Base-by-base conservation (phyloP, 495 filamentous ascomycete species). In the Recurvomyces mirabilis region DNA sequence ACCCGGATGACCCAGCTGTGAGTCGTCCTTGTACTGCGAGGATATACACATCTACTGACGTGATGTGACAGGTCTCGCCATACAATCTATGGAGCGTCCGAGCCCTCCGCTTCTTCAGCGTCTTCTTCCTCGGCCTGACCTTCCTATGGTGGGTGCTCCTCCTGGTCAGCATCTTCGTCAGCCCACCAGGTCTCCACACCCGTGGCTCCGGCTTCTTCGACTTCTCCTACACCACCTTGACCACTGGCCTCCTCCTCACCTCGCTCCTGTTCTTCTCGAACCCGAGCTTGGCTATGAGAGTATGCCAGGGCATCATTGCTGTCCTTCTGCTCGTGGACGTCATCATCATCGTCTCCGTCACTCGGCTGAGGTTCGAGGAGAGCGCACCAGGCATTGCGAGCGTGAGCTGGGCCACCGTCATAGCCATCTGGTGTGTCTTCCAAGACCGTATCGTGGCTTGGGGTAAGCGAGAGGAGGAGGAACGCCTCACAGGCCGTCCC, bases 11-110 rank as follows among this genome's bases (percentile, higher is more conserved):
- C 62, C 91, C 89, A 39, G 88, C 88, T 41, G 91, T 87, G 68
- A 61, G 75, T 55, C 11, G 17, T 26, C 38, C 2, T 5, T 26
- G 33, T 5, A 3, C 4, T 11, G 35, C 19, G 13, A 39, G 19
- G 2, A 40, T 13, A 41, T 26, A 29, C 20, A 11, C 20, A 17
- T 20, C 22, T 21, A 4, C 29, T 40, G 39, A 38, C 26, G 9
- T 43, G n/a, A 13, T 2, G n/a, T 3, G 23, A 11, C 30, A 88
- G 82, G 82, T 96, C 23, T 87, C 91, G 1, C 91, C 91, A 0
- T 94, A 94, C 66, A 98, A 98, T 57, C 77, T 95, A 40, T 93
- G 83, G 77, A 82, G 76, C 48, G 82, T 98, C 28, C 78, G 91
- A 22, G 70, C 81, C 24, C 64, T 89, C 12, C 76, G 86, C 51